phyloP scores from a whole-genome alignment of 1,284 basidiomycete species.

The Puccinia polysora region DNA sequence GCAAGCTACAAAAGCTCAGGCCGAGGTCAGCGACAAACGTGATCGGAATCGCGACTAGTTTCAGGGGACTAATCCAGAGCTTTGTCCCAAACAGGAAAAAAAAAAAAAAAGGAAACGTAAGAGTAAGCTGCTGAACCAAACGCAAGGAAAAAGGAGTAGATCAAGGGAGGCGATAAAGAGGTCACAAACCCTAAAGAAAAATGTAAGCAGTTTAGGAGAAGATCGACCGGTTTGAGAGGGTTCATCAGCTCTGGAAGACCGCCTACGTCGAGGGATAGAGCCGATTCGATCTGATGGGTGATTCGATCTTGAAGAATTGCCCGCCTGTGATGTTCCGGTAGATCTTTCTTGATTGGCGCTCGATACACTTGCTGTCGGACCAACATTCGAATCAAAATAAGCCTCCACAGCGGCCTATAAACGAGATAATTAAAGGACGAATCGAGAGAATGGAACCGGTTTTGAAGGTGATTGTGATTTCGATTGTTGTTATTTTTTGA shows the following conservation, averaged over 20 bases:
- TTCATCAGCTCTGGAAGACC: neutral
- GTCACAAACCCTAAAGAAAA: constrained; percentile 31
- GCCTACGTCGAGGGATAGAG: neutral
- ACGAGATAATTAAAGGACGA: neutral
- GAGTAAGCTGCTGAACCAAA: too few relatives aligned
- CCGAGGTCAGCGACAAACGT: too few relatives aligned
- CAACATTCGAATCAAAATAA: constrained; percentile 9
- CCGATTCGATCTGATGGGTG: neutral
- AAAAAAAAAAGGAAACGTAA: neutral
- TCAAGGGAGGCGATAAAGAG: too few relatives aligned
- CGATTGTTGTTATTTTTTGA: too few relatives aligned
- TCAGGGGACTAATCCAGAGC: constrained; percentile 34
- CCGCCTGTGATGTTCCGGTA: too few relatives aligned
- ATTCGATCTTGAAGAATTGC: too few relatives aligned
- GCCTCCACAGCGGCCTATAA: constrained; percentile 11
- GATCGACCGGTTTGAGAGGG: neutral
- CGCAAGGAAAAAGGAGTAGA: too few relatives aligned
- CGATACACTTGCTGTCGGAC: neutral
- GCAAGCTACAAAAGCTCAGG: too few relatives aligned
- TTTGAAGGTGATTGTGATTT: too few relatives aligned
- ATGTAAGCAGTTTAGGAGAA: constrained; percentile 8
- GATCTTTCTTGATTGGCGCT: neutral
- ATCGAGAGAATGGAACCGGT: neutral
- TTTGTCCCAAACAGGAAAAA: too few relatives aligned
- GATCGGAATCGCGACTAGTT: constrained; percentile 26